Percentiles rank a stretch among this genome's conserved stretches.
Conservation (phyloP, 2,329 filamentous ascomycete species). For the Fusarium sp. region DNA sequence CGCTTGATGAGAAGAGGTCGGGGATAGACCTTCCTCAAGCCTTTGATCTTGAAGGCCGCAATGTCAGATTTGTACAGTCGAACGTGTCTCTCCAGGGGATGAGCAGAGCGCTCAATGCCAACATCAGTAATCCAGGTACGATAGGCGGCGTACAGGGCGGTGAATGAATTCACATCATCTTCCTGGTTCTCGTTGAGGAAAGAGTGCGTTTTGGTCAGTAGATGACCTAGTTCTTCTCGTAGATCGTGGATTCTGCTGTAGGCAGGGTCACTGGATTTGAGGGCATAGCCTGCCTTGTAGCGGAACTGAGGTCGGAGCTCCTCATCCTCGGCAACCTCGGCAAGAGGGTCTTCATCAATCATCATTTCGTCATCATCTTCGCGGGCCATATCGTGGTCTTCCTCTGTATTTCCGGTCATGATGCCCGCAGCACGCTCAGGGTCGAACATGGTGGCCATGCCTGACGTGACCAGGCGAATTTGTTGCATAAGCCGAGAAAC, state of each 20-base stretch:
- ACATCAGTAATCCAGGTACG: constrained; percentile 98
- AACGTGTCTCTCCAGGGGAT: constrained; percentile 87
- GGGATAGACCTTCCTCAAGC: constrained; percentile 90
- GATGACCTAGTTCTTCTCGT: constrained; percentile 80
- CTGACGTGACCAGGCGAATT: constrained; percentile 87
- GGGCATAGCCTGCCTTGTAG: constrained; percentile 87
- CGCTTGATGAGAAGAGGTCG: constrained; percentile 90
- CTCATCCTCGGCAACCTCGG: constrained; percentile 78
- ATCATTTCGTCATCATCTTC: constrained; percentile 58
- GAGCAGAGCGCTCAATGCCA: constrained; percentile 93
- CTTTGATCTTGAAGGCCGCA: constrained; percentile 92
- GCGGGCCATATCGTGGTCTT: constrained; percentile 61
- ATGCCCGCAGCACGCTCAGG: constrained; percentile 72
- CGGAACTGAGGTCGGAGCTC: constrained; percentile 86
- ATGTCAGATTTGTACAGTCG: constrained; percentile 87
- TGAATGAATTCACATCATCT: constrained; percentile 96
- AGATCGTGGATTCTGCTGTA: constrained; percentile 84
- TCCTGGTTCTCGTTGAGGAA: constrained; percentile 88
- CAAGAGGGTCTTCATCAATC: constrained; percentile 62
- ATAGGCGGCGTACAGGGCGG: constrained; percentile 89
- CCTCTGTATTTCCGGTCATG: constrained; percentile 55
- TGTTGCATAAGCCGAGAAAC: constrained; percentile 90
- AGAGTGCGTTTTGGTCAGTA: constrained; percentile 83
- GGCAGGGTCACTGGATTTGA: constrained; percentile 63
- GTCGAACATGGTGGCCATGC: constrained; percentile 90